phyloP scores from a whole-genome alignment of 129 eudicot genomes.

The Scalesia atractyloides region DNA sequence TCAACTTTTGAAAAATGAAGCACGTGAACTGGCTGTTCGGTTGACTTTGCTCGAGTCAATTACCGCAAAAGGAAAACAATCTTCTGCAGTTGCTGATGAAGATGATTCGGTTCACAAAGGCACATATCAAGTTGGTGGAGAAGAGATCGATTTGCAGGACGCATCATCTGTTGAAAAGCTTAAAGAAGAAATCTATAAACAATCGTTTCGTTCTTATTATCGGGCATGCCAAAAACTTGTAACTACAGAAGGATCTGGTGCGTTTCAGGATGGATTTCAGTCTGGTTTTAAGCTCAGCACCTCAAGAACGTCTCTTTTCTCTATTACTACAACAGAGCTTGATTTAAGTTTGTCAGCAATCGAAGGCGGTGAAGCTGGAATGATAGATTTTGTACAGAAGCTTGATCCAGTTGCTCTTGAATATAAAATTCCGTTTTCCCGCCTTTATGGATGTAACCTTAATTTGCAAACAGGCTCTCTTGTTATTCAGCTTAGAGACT shows the following conservation, averaged over 20 bases:
- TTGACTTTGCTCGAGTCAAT: slow-evolving; percentile 66
- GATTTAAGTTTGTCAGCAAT: slow-evolving; percentile 72
- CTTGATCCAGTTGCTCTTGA: slow-evolving; percentile 89
- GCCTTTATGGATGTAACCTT: slow-evolving; percentile 78
- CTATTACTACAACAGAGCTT: slow-evolving; percentile 76
- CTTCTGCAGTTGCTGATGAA: slow-evolving; percentile 48
- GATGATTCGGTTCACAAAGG: slow-evolving; percentile 47
- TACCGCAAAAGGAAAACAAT: slow-evolving; percentile 46
- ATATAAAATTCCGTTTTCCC: slow-evolving; percentile 81
- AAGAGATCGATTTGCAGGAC: slow-evolving; percentile 64
- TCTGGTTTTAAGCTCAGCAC: slow-evolving; percentile 86
- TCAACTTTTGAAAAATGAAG: slow-evolving; percentile 81
- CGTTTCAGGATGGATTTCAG: slow-evolving; percentile 83
- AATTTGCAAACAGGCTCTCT: slow-evolving; percentile 71
- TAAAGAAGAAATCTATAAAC: slow-evolving; percentile 73
- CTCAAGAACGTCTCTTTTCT: slow-evolving; percentile 70
- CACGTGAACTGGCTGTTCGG: slow-evolving; percentile 91
- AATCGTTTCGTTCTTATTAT: slow-evolving; percentile 85
- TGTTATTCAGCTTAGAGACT: slow-evolving; percentile 78
- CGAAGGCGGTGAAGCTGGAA: slow-evolving; percentile 96
- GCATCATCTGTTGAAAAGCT: slow-evolving; percentile 58
- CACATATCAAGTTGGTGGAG: slow-evolving; percentile 49
- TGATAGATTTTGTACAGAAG: slow-evolving; percentile 82
- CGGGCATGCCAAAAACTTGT: slow-evolving; percentile 73
- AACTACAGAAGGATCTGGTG: slow-evolving; percentile 84